These are phyloP conservation scores for Heliosperma pusillum DNA, from an alignment of 148 eudicot species.

Conservation along the genomic window DNA sequence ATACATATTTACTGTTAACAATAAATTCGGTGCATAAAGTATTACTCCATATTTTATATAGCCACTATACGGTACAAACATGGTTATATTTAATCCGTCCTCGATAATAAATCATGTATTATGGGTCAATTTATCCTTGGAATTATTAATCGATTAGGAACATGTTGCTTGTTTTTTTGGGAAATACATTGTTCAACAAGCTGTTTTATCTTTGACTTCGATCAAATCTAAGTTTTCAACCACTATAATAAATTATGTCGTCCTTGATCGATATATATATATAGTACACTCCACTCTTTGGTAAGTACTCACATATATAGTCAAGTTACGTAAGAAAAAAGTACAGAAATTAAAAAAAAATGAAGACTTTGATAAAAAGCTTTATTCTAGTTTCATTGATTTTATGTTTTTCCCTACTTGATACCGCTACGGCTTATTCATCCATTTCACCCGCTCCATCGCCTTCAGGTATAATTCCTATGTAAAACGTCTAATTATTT, in stretches of 20 bases:
- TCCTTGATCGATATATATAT: neutral
- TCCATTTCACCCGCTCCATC: slow-evolving; percentile 9
- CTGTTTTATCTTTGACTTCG: too few relatives aligned
- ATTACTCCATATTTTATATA: too few relatives aligned
- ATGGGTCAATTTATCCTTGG: neutral
- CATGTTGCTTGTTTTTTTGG: slow-evolving; percentile 8
- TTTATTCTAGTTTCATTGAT: slow-evolving; percentile 8
- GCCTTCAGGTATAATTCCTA: slow-evolving; percentile 7
- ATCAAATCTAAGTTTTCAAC: neutral
- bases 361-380: neutral
- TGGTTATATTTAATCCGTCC: too few relatives aligned
- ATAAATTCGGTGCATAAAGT: too few relatives aligned
- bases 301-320: neutral
- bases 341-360: neutral
- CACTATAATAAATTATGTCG: neutral
- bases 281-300: neutral
- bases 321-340: neutral
- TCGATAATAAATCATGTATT: too few relatives aligned
- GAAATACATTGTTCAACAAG: neutral
- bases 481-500: too few relatives aligned
- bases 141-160: neutral
- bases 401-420: neutral
- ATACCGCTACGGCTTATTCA: neutral
- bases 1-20: too few relatives aligned
- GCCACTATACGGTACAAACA: too few relatives aligned